Percentiles rank a stretch among this genome's conserved stretches.
These are phyloP conservation scores for Starmerella apicola DNA, from an alignment of 805 yeast species.

Conservation along the genomic window DNA sequence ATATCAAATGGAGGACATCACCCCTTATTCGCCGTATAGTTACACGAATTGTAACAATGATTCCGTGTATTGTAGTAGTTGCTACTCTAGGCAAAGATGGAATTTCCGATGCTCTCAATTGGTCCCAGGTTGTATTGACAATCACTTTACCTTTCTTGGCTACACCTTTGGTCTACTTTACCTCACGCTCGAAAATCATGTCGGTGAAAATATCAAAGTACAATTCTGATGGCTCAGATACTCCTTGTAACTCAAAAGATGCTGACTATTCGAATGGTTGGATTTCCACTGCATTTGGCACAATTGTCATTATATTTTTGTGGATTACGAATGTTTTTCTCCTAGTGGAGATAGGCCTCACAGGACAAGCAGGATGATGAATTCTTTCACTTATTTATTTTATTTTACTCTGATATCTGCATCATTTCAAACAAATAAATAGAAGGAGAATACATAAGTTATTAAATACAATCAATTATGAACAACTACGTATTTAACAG, in stretches of 20 bases:
- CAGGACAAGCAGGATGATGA: no score
- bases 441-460: no score
- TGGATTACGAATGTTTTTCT: constrained; percentile 58
- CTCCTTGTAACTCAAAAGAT: constrained; percentile 9
- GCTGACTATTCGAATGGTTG: constrained; percentile 41
- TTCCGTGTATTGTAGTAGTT: constrained; percentile 70
- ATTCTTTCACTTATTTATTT: no score
- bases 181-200: constrained; percentile 62
- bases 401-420: no score
- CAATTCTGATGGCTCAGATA: constrained; percentile 2
- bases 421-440: no score
- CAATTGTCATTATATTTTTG: constrained; percentile 58
- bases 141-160: constrained; percentile 70
- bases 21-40: constrained; percentile 73
- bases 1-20: constrained; percentile 61
- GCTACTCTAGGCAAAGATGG: constrained; percentile 63
- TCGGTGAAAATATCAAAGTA: constrained; percentile 20
- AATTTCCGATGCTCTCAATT: constrained; percentile 56
- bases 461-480: no score
- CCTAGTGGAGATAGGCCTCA: constrained; percentile 37
- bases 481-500: neutral
- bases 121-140: constrained; percentile 78
- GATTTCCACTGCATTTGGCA: constrained; percentile 40
- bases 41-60: constrained; percentile 65
- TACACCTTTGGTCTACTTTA: constrained; percentile 76